Percentiles rank a stretch among this genome's conserved stretches.
These are phyloP conservation scores for Jimgerdemannia flammicorona DNA, from an alignment of 192 early-diverging fungal species.

Conservation along the genomic window DNA sequence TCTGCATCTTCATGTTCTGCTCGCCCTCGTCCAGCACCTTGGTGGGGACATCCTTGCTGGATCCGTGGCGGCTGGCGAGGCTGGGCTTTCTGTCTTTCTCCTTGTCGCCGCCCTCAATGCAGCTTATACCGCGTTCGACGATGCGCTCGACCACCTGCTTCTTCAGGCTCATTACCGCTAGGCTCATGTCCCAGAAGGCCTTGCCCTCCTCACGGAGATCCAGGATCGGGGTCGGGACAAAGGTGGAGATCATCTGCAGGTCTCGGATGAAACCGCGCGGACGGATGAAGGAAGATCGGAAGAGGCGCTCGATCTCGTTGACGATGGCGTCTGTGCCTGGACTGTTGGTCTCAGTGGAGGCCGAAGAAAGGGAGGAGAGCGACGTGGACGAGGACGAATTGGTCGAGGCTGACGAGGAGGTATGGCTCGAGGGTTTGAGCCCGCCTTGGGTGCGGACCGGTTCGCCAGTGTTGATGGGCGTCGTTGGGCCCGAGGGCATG, in stretches of 20 bases:
- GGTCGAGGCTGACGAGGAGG: not conserved
- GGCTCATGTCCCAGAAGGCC: conserved; percentile 39
- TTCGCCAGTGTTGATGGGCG: not conserved
- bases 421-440: conserved; percentile 6
- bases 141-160: conserved; percentile 31
- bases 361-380: not conserved
- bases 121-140: conserved; percentile 24
- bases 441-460: not conserved
- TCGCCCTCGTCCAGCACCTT: conserved; percentile 15
- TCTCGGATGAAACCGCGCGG: conserved; percentile 31
- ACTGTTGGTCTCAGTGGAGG: conserved; percentile 21
- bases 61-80: not conserved
- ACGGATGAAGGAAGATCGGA: conserved; percentile 19
- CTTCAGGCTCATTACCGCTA: conserved; percentile 33
- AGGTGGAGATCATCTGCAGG: conserved; percentile 34
- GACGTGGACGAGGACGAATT: conserved; percentile 1
- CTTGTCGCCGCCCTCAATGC: conserved; percentile 23
- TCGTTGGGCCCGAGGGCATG: not conserved
- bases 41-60: not conserved
- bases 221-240: conserved; percentile 30
- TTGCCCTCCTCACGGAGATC: conserved; percentile 37
- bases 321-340: conserved; percentile 39
- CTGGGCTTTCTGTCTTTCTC: not conserved
- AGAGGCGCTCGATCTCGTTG: conserved; percentile 32
- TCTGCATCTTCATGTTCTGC: conserved; percentile 20